Base-by-base conservation (phyloP, 2,329 filamentous ascomycete genomes). In the Calonectria pteridis region DNA sequence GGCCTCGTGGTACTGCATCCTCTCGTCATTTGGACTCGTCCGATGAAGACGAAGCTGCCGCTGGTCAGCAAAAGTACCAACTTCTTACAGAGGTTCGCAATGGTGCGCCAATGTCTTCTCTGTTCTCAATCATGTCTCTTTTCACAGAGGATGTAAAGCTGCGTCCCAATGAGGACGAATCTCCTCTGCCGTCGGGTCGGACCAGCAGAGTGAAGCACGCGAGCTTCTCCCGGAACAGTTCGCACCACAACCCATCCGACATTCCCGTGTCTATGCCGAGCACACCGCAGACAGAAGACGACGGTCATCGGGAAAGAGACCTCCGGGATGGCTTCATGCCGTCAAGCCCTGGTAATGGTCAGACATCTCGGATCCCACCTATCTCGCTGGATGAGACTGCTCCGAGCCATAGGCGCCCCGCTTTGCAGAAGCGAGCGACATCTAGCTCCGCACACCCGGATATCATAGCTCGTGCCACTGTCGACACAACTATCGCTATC, bases 401-500 rank as follows among this genome's bases (percentile, higher is more conserved):
- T 11, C 72, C 81, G 29, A 81, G 77, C 6, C 75, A 80, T 20
- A 82, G 79, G 35, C 85, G 87, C 28, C 88, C 88, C 3, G 72
- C 76, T 6, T 78, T 85, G 53, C 84, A 85, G 16, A 87, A 87
- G 75, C 86, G 88, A 69, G 82, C 82, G 20, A 84, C 86, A 37
- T 90, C 91, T 14, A 93, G 93, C 76, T 98, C 97, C 18, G 95
- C 95, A 0, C 97, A 99, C 84, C 97, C 97, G 14, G 97, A 99
- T 81, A 97, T 99, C 75, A 95, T 99, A 76, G 97, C 96, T n/a
- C 91, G 97, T 77, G 97, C 97, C 7, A 97, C 95, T 20, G 94
- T 97, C 29, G 97, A 99, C 82, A 99, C 97, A 0, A 99, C 97
- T 0, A 98, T 99, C 84, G 97, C 97, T 7, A 97, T 99, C 76